phyloP scores from a whole-genome alignment of 768 basidiomycete species.

The Lactifluus subvellereus region DNA sequence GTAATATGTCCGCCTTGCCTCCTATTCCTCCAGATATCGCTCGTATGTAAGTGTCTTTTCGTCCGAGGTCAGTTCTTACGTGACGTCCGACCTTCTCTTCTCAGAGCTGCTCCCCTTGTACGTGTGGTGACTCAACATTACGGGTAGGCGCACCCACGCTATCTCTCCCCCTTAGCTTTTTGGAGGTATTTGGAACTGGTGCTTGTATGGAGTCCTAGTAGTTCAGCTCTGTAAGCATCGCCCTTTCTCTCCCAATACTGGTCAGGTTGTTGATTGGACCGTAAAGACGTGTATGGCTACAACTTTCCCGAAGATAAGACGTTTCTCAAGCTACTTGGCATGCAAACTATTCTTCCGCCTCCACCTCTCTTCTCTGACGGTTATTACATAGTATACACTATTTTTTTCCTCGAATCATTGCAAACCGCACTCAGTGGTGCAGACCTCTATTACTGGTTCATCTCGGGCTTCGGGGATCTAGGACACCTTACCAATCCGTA shows the following conservation, averaged over 20 bases:
- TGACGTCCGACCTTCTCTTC: neutral
- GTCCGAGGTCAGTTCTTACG: neutral
- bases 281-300: conserved; percentile 14
- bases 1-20: neutral
- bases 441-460: conserved; percentile 30
- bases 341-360: neutral
- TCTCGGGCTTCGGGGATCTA: conserved; percentile 29
- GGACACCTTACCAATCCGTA: conserved; percentile 20
- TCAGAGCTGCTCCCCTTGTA: conserved; percentile 1
- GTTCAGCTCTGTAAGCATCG: conserved; percentile 29
- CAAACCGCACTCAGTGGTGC: conserved; percentile 28
- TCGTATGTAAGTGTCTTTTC: neutral
- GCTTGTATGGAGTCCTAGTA: conserved; percentile 28
- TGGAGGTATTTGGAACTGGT: conserved; percentile 25
- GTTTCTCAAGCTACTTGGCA: conserved; percentile 2
- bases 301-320: conserved; percentile 2
- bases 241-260: too few relatives aligned
- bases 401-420: conserved; percentile 27
- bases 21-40: neutral
- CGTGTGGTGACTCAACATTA: neutral
- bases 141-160: neutral
- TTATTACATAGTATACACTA: conserved; percentile 24
- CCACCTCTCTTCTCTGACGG: neutral
- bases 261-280: neutral
- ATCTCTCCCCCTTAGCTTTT: neutral